phyloP scores from a whole-genome alignment of 495 filamentous ascomycete genomes.

The Penicillium desertorum region DNA sequence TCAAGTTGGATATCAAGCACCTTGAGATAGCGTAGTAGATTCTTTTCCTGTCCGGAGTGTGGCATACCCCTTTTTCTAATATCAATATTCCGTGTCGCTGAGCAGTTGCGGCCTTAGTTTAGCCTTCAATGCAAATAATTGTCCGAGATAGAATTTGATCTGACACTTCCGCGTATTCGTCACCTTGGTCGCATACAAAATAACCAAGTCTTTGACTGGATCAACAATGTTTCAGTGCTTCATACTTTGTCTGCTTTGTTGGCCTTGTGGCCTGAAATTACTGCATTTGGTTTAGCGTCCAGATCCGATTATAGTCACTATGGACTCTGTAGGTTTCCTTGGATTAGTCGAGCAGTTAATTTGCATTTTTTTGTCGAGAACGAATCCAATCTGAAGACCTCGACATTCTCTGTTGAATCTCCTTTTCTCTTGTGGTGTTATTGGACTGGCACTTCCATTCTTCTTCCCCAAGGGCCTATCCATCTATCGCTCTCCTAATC shows the following conservation, averaged over 20 bases:
- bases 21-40: conserved; percentile 6
- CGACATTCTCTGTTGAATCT: neutral
- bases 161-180: neutral
- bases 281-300: neutral
- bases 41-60: conserved; percentile 6
- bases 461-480: conserved; percentile 17
- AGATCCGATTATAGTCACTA: neutral
- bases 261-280: conserved; percentile 5
- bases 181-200: neutral
- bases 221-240: neutral
- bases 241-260: neutral
- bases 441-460: neutral
- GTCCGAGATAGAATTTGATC: conserved; percentile 1
- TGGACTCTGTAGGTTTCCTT: conserved; percentile 6
- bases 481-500: conserved; percentile 30
- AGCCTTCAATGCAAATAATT: conserved; percentile 37
- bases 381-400: neutral
- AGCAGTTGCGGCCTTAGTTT: conserved; percentile 25
- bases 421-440: neutral
- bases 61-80: conserved; percentile 32
- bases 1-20: conserved; percentile 19
- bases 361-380: neutral
- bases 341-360: neutral
- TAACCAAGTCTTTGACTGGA: neutral
- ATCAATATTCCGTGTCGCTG: conserved; percentile 33